Evolutionary conservation across 2,329 filamentous ascomycete genomes (phyloP).

Genomic region (Hymenoscyphus fraxineus): DNA sequence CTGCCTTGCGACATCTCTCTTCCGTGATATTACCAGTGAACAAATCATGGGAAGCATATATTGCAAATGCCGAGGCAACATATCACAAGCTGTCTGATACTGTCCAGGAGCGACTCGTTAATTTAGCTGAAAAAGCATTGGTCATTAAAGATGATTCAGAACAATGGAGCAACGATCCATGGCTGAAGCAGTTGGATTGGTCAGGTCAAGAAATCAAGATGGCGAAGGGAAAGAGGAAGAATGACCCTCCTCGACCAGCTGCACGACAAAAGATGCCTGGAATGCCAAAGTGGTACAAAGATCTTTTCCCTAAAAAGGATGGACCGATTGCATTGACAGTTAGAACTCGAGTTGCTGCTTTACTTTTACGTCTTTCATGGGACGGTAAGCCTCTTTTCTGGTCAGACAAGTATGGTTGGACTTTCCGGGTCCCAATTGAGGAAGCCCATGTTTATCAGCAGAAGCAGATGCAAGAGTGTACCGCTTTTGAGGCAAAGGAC

Average conservation of each 20-base stretch:
- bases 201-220: slow-evolving; percentile 86
- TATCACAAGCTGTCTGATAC: slow-evolving; percentile 73
- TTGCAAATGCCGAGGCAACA: slow-evolving; percentile 77
- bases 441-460: slow-evolving; percentile 63
- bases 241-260: slow-evolving; percentile 70
- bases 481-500: slow-evolving; percentile 73
- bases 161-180: slow-evolving; percentile 75
- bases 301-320: slow-evolving; percentile 69
- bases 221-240: slow-evolving; percentile 87
- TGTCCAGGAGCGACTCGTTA: slow-evolving; percentile 72
- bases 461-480: slow-evolving; percentile 69
- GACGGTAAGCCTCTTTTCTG: slow-evolving; percentile 85
- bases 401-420: slow-evolving; percentile 93
- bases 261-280: slow-evolving; percentile 89
- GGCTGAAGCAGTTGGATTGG: slow-evolving; percentile 94
- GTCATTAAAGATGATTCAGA: slow-evolving; percentile 66
- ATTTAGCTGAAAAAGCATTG: slow-evolving; percentile 72
- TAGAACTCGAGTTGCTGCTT: slow-evolving; percentile 79
- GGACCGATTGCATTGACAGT: slow-evolving; percentile 74
- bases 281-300: slow-evolving; percentile 95
- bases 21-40: slow-evolving; percentile 90
- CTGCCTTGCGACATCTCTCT: slow-evolving; percentile 86
- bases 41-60: slow-evolving; percentile 80
- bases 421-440: slow-evolving; percentile 68
- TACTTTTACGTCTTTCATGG: slow-evolving; percentile 82